Conservation (phyloP, 306 rosid species). For the Vigna radiata region DNA sequence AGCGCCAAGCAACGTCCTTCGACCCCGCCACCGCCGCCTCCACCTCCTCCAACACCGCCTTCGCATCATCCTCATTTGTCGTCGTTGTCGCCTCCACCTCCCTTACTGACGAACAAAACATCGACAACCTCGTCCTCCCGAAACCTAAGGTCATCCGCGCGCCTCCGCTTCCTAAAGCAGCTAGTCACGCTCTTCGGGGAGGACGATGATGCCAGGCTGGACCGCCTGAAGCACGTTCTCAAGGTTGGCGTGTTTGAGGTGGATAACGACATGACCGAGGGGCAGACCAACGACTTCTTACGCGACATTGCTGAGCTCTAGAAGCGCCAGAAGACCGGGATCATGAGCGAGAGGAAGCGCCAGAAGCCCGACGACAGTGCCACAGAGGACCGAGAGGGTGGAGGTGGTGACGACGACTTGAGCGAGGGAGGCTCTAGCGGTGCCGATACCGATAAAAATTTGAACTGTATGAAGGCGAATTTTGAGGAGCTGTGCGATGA, state of each 20-base stretch:
- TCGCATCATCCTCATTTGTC: slow-evolving; percentile 40
- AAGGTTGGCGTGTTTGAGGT: slow-evolving; percentile 89
- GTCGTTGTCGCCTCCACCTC: slow-evolving; percentile 58
- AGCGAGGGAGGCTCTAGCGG: slow-evolving; percentile 82
- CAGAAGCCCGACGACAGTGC: slow-evolving; percentile 71
- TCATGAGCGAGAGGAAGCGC: slow-evolving; percentile 85
- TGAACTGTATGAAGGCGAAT: slow-evolving; percentile 84
- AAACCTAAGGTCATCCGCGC: slow-evolving; percentile 80
- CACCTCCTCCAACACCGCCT: slow-evolving; percentile 44
- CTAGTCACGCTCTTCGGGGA: slow-evolving; percentile 95
- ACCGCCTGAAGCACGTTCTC: slow-evolving; percentile 79
- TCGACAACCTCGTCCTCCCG: slow-evolving; percentile 83
- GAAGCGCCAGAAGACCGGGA: slow-evolving; percentile 95
- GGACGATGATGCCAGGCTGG: slow-evolving; percentile 86
- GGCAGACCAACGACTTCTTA: slow-evolving; percentile 93
- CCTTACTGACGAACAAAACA: slow-evolving; percentile 73
- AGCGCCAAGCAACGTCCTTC: slow-evolving; percentile 60
- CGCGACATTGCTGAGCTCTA: slow-evolving; percentile 91
- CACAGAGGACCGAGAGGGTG: slow-evolving; percentile 79
- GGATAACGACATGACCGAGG: slow-evolving; percentile 95
- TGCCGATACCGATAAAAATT: slow-evolving; percentile 67
- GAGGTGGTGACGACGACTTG: slow-evolving; percentile 75
- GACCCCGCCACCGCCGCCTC: slow-evolving; percentile 43
- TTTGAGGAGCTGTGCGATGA: slow-evolving; percentile 88
- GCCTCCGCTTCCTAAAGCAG: slow-evolving; percentile 89